phyloP scores from a whole-genome alignment of 2,329 filamentous ascomycete species.

The Penicillium hordei region DNA sequence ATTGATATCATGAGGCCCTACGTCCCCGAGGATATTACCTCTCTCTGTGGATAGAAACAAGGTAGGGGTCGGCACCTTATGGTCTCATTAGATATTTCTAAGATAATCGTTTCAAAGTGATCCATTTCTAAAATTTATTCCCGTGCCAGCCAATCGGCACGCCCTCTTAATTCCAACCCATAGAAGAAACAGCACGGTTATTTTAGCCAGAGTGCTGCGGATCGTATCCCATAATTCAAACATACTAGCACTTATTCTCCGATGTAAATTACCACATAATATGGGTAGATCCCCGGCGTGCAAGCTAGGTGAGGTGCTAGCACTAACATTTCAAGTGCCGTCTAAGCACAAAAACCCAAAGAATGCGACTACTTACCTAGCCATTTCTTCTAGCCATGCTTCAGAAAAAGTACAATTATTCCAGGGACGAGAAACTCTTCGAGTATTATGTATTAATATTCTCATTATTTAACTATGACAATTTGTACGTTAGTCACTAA shows the following conservation, averaged over 20 bases:
- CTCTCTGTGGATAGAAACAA: conserved; percentile 23
- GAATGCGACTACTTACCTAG: no score
- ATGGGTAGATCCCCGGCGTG: not conserved
- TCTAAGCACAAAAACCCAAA: not conserved
- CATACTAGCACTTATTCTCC: not conserved
- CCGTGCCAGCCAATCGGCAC: not conserved
- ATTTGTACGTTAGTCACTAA: not conserved
- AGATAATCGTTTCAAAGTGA: not conserved
- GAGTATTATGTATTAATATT: not conserved
- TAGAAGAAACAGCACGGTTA: not conserved
- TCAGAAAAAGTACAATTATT: not conserved
- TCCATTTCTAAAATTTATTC: not conserved
- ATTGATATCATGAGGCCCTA: conserved; percentile 30
- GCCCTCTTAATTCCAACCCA: not conserved
- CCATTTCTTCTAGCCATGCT: not conserved
- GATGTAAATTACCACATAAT: no score
- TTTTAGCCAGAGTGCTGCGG: not conserved
- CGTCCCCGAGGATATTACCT: conserved; percentile 29
- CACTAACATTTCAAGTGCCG: not conserved
- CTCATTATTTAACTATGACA: not conserved
- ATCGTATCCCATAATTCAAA: not conserved
- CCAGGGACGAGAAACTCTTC: not conserved
- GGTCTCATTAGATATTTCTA: not conserved
- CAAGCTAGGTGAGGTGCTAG: not conserved
- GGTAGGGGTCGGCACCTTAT: not conserved